These are phyloP conservation scores for Citrus sinensis DNA, from an alignment of 345 rosid species.

Conservation along the genomic window DNA sequence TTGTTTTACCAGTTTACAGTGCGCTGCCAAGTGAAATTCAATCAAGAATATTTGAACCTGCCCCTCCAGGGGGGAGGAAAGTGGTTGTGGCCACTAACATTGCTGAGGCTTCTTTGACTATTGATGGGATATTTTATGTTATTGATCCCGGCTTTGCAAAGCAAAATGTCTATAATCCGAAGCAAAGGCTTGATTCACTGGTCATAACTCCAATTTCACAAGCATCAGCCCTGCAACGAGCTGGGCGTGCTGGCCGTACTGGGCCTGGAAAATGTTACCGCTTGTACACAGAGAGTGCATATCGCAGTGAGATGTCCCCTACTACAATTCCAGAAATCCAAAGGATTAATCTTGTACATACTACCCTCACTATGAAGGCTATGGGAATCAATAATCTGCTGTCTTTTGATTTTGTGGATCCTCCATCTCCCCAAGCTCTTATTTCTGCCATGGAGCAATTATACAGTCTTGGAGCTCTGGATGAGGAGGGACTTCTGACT, in stretches of 20 bases:
- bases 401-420: conserved; percentile 75
- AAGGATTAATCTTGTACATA: conserved; percentile 75
- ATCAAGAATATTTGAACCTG: conserved; percentile 81
- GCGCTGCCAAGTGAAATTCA: conserved; percentile 90
- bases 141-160: conserved; percentile 90
- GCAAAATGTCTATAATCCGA: conserved; percentile 76
- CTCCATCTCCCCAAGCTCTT: conserved; percentile 72
- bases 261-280: conserved; percentile 89
- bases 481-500: conserved; percentile 87
- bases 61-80: conserved; percentile 77
- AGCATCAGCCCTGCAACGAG: conserved; percentile 82
- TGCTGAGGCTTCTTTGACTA: conserved; percentile 80
- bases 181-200: conserved; percentile 73
- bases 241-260: conserved; percentile 87
- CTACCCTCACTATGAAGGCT: conserved; percentile 73
- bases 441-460: conserved; percentile 90
- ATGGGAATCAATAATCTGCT: conserved; percentile 84
- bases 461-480: conserved; percentile 79
- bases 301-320: conserved; percentile 76
- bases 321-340: conserved; percentile 85
- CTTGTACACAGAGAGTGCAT: conserved; percentile 74
- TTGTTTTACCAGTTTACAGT: conserved; percentile 78
- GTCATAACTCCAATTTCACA: conserved; percentile 82
- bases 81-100: conserved; percentile 85
- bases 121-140: conserved; percentile 77